A percentile compares a stretch with the other conserved stretches of the same genome.
Evolutionary conservation across 179 eudicot species (phyloP).

Genomic region (Drosera spatulata): DNA sequence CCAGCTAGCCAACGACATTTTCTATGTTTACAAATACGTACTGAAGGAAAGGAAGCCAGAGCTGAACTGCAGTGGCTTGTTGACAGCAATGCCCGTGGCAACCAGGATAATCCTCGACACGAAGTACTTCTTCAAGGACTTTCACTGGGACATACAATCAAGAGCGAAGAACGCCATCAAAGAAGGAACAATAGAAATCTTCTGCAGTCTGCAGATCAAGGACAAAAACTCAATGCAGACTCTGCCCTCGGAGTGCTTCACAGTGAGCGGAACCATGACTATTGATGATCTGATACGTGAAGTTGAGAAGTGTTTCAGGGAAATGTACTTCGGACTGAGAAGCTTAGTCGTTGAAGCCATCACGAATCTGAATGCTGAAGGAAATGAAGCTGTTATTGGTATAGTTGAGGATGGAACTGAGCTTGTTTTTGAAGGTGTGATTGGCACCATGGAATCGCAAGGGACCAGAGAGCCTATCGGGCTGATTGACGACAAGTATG

Average conservation of each 20-base stretch:
- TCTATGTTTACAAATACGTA: constrained; percentile 26
- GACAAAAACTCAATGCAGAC: constrained; percentile 18
- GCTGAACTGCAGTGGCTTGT: constrained; percentile 10
- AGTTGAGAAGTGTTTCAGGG: constrained; percentile 49
- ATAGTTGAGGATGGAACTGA: constrained; percentile 30
- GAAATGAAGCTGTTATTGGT: constrained; percentile 20
- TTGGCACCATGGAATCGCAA: background rate
- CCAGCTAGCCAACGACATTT: constrained; percentile 32
- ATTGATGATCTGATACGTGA: constrained; percentile 46
- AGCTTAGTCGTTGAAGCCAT: constrained; percentile 25
- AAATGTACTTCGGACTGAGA: constrained; percentile 48
- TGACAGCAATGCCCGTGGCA: constrained; percentile 48
- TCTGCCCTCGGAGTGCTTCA: constrained; percentile 37
- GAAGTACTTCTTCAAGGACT: constrained; percentile 61
- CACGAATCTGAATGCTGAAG: constrained; percentile 7
- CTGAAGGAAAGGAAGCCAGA: constrained; percentile 18
- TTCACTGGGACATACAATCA: constrained; percentile 12
- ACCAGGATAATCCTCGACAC: constrained; percentile 76
- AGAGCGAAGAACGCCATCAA: constrained; percentile 10
- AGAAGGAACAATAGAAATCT: constrained; percentile 12
- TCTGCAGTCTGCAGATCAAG: constrained; percentile 21
- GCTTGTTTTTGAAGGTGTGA: constrained; percentile 29
- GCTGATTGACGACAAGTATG: background rate
- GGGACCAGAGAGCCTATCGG: constrained; percentile 14
- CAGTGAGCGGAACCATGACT: constrained; percentile 21